Conservation (phyloP, 768 basidiomycete species). For the Pulveroboletus sp. region DNA sequence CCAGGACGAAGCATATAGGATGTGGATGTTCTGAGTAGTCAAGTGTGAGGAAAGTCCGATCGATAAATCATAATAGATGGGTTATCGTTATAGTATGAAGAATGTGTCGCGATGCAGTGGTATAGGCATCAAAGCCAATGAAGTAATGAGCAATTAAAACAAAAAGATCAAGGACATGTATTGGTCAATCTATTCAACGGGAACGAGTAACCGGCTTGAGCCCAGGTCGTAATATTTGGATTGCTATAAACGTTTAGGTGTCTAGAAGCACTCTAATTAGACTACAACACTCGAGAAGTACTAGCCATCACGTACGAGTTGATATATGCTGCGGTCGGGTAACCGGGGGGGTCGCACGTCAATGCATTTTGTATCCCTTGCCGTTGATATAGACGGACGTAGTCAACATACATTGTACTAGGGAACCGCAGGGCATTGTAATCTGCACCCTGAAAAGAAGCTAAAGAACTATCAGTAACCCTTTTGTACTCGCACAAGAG, state of each 20-base stretch:
- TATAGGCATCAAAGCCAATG: constrained; percentile 10
- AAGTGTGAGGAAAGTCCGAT: constrained; percentile 10
- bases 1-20: constrained; percentile 8
- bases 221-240: constrained; percentile 85
- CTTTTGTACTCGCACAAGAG: neutral
- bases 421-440: constrained; percentile 74
- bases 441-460: constrained; percentile 70
- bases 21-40: constrained; percentile 8
- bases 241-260: constrained; percentile 61
- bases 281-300: neutral
- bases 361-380: constrained; percentile 60
- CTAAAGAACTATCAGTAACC: constrained; percentile 23
- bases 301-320: constrained; percentile 39
- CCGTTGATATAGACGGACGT: constrained; percentile 84
- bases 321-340: constrained; percentile 82
- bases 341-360: constrained; percentile 72
- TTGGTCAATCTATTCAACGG: constrained; percentile 54
- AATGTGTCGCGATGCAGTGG: constrained; percentile 18
- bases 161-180: constrained; percentile 17
- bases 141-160: constrained; percentile 6
- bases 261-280: constrained; percentile 15
- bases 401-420: constrained; percentile 78
- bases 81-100: constrained; percentile 25
- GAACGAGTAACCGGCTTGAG: constrained; percentile 64
- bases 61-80: constrained; percentile 25